Evolutionary conservation across 768 basidiomycete genomes (phyloP).

Genomic region (Boletus reticulatus): DNA sequence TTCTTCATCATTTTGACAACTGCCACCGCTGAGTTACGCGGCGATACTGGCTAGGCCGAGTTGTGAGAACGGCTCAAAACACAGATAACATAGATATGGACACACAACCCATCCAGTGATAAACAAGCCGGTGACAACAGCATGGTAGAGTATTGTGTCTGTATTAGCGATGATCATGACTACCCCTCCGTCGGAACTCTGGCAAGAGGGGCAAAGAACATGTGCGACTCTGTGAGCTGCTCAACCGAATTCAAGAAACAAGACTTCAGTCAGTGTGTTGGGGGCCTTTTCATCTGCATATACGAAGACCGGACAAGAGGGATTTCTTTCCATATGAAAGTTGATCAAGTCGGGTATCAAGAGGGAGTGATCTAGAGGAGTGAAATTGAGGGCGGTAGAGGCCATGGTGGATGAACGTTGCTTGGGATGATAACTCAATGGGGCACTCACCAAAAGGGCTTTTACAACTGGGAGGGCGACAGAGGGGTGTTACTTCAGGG

Average conservation of each 20-base stretch:
- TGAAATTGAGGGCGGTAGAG: neutral
- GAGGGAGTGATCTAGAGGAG: slow-evolving; percentile 24
- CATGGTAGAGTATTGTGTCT: neutral
- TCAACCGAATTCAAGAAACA: slow-evolving; percentile 5
- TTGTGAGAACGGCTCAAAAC: neutral
- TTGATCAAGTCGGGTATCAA: slow-evolving; percentile 24
- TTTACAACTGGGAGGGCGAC: slow-evolving; percentile 13
- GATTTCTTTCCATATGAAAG: slow-evolving; percentile 25
- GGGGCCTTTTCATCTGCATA: slow-evolving; percentile 12
- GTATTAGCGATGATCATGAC: neutral
- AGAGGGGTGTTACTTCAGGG: neutral
- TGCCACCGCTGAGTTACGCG: neutral
- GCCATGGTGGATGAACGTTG: slow-evolving; percentile 4
- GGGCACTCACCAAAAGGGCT: neutral
- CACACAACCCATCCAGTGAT: neutral
- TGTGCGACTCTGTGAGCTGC: neutral
- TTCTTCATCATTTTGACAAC: neutral
- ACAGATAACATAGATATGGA: too few species aligned
- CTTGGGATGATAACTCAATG: neutral
- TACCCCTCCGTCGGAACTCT: neutral
- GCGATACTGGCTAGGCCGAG: neutral
- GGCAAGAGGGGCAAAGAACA: neutral
- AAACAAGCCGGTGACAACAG: neutral
- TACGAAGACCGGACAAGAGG: slow-evolving; percentile 21
- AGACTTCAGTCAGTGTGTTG: slow-evolving; percentile 16